Evolutionary conservation across 2,329 filamentous ascomycete genomes (phyloP).

Genomic region (Fusarium concolor): DNA sequence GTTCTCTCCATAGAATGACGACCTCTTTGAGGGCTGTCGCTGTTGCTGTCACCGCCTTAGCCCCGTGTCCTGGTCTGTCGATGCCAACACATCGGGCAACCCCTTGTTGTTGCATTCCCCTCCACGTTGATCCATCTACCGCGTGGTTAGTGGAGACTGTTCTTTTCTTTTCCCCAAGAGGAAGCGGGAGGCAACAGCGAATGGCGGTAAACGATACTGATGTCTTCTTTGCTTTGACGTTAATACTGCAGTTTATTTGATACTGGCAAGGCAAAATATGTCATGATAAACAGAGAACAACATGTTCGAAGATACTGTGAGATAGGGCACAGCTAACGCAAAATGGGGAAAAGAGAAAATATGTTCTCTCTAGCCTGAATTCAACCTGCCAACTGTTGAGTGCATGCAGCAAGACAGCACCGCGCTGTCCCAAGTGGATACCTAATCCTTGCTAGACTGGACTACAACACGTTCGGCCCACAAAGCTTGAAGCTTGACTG

Average conservation of each 20-base stretch:
- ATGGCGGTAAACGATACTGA: constrained; percentile 13
- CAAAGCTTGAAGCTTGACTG: constrained; percentile 19
- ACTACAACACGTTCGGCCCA: constrained; percentile 19
- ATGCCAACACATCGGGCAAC: constrained; percentile 36
- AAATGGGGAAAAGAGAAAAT: constrained; percentile 24
- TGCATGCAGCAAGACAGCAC: constrained; percentile 43
- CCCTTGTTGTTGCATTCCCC: constrained; percentile 19
- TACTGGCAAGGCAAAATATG: background rate
- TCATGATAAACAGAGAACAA: background rate
- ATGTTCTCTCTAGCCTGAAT: constrained; percentile 15
- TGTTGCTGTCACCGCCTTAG: constrained; percentile 24
- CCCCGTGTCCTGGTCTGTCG: constrained; percentile 18
- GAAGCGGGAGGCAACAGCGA: background rate
- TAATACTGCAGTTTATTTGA: background rate
- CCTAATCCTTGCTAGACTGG: constrained; percentile 25
- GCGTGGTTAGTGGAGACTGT: constrained; percentile 27
- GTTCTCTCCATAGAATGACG: constrained; percentile 6
- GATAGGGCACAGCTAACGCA: constrained; percentile 32
- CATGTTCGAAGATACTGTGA: background rate
- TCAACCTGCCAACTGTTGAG: constrained; percentile 43
- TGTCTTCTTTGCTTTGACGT: background rate
- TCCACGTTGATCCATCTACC: constrained; percentile 31
- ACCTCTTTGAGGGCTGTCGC: constrained; percentile 1
- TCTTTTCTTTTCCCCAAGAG: background rate
- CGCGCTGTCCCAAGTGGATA: constrained; percentile 23